Percentiles rank a stretch among this genome's conserved stretches.
Evolutionary conservation across 495 filamentous ascomycete species (phyloP).

Genomic region (Annulohypoxylon moriforme): DNA sequence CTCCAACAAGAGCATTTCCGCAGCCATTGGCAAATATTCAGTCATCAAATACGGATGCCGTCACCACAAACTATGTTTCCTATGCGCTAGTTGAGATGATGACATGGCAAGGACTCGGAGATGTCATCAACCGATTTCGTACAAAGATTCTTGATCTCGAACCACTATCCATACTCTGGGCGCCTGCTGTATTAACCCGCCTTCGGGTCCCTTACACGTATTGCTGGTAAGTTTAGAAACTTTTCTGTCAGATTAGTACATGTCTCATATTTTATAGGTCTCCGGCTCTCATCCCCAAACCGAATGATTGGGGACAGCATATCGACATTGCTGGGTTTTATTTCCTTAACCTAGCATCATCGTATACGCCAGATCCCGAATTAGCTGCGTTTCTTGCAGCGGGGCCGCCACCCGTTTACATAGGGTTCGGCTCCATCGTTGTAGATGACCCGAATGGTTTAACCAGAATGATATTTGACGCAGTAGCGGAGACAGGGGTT

Average conservation of each 20-base stretch:
- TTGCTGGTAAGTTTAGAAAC: conserved; percentile 68
- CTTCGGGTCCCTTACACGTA: conserved; percentile 82
- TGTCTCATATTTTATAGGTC: conserved; percentile 52
- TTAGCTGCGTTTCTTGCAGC: conserved; percentile 71
- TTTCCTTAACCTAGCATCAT: conserved; percentile 72
- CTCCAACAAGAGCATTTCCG: conserved; percentile 74
- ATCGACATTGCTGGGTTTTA: conserved; percentile 80
- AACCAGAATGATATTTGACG: conserved; percentile 75
- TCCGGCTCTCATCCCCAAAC: conserved; percentile 82
- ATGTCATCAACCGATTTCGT: conserved; percentile 78
- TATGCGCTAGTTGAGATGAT: conserved; percentile 83
- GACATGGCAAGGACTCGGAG: conserved; percentile 83
- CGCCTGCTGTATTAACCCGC: conserved; percentile 70
- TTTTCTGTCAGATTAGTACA: conserved; percentile 4
- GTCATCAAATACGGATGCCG: conserved; percentile 68
- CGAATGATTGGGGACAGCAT: conserved; percentile 77
- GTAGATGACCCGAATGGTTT: conserved; percentile 77
- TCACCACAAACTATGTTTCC: conserved; percentile 75
- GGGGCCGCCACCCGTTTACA: conserved; percentile 79
- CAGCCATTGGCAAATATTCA: conserved; percentile 79
- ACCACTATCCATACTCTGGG: conserved; percentile 73
- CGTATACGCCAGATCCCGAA: conserved; percentile 71
- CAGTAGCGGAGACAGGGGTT: conserved; percentile 70
- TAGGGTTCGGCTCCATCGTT: conserved; percentile 86
- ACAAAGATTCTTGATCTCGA: conserved; percentile 73